phyloP scores from a whole-genome alignment of 768 basidiomycete genomes.

The Trametes gibbosa region DNA sequence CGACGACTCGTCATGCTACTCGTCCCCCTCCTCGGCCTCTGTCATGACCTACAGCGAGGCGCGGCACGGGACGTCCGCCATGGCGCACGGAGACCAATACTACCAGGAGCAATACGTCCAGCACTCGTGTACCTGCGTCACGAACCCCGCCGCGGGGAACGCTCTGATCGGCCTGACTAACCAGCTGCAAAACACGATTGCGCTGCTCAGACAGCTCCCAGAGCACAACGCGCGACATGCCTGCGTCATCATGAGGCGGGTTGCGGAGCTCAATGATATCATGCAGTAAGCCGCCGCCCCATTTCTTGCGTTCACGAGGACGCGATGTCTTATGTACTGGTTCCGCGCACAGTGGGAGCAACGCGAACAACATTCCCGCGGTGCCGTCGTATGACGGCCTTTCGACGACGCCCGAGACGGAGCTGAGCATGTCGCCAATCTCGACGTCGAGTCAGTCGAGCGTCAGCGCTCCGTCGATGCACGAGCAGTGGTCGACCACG shows the following conservation, averaged over 20 bases:
- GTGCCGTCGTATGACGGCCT: slow-evolving; percentile 21
- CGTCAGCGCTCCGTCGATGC: slow-evolving; percentile 48
- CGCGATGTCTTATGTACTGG: background rate
- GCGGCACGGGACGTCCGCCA: slow-evolving; percentile 16
- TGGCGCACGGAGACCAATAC: slow-evolving; percentile 21
- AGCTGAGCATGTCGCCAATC: slow-evolving; percentile 45
- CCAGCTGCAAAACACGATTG: slow-evolving; percentile 57
- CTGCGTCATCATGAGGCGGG: slow-evolving; percentile 57
- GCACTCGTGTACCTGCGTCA: slow-evolving; percentile 59
- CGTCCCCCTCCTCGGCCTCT: slow-evolving; percentile 27
- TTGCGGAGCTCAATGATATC: slow-evolving; percentile 57
- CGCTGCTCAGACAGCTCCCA: slow-evolving; percentile 57
- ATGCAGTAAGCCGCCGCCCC: slow-evolving; percentile 50
- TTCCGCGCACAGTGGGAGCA: slow-evolving; percentile 19
- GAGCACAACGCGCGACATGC: slow-evolving; percentile 46
- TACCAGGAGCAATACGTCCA: slow-evolving; percentile 33
- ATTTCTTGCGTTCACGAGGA: slow-evolving; percentile 7
- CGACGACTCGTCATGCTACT: slow-evolving; percentile 20
- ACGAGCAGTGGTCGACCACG: slow-evolving; percentile 53
- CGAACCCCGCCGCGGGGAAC: slow-evolving; percentile 55
- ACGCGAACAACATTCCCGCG: background rate
- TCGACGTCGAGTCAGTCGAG: slow-evolving; percentile 42
- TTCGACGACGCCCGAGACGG: slow-evolving; percentile 48
- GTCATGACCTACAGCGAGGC: slow-evolving; percentile 24
- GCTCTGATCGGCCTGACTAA: slow-evolving; percentile 61